phyloP scores from a whole-genome alignment of 108 stramenopile genomes.

The Conticribra guillardii region DNA sequence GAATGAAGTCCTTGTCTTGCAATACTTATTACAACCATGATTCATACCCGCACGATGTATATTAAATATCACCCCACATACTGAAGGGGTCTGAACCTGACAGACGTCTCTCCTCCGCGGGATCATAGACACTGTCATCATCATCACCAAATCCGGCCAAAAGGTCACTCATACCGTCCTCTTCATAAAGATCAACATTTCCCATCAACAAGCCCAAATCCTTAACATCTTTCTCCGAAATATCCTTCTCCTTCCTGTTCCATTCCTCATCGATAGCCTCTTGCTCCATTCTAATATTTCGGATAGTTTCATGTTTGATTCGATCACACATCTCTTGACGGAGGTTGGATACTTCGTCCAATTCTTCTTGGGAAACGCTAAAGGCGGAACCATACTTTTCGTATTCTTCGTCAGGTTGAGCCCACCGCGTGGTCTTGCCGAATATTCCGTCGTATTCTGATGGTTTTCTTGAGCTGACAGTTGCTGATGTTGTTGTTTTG shows the following conservation, averaged over 20 bases:
- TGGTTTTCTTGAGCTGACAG: neutral
- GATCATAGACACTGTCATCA: conserved; percentile 25
- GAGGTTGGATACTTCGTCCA: conserved; percentile 18
- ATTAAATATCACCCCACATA: conserved; percentile 34
- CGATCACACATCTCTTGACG: conserved; percentile 13
- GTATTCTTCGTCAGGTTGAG: conserved; percentile 15
- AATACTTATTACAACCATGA: too few species aligned
- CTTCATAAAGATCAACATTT: conserved; percentile 2
- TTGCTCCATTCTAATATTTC: neutral
- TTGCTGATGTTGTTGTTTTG: conserved; percentile 9
- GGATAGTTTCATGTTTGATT: conserved; percentile 3
- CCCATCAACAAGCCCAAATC: conserved; percentile 20
- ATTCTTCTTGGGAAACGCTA: conserved; percentile 32
- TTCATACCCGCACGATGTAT: too few species aligned
- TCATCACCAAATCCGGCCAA: conserved; percentile 17
- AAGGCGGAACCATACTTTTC: conserved; percentile 33
- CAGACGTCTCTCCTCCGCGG: conserved; percentile 18
- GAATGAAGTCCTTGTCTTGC: too few species aligned
- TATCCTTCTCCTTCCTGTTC: neutral
- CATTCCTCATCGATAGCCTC: neutral
- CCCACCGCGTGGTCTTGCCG: conserved; percentile 40
- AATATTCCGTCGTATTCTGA: conserved; percentile 40
- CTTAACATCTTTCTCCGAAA: neutral
- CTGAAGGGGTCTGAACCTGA: conserved; percentile 22
- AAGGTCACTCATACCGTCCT: neutral